These are phyloP conservation scores for Psidium guajava DNA, from an alignment of 345 rosid genomes.

Conservation along the genomic window DNA sequence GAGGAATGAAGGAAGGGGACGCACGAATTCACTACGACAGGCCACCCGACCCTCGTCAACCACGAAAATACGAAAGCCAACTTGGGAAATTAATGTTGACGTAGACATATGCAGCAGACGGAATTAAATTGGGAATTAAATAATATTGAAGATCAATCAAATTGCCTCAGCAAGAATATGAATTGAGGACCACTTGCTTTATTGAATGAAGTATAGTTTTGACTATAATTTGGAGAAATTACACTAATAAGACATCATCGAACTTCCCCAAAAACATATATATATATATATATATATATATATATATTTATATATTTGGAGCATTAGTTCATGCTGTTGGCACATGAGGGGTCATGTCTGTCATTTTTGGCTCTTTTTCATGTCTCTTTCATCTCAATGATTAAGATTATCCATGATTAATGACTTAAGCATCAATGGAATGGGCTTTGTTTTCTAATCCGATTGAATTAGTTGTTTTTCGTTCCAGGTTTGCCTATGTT, in stretches of 20 bases:
- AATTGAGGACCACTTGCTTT: not conserved
- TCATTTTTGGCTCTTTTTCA: not conserved
- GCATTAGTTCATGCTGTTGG: not conserved
- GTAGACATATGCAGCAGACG: not conserved
- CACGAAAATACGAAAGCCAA: not conserved
- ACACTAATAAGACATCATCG: not conserved
- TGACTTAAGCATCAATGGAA: not conserved
- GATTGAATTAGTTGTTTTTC: no score
- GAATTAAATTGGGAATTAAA: not conserved
- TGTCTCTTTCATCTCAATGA: not conserved
- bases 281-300: no score
- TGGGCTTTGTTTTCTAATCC: no score
- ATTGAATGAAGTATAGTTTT: not conserved
- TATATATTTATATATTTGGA: not conserved
- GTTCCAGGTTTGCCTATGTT: conserved; percentile 6
- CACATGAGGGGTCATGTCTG: not conserved
- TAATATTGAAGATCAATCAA: not conserved
- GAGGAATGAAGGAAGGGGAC: not conserved
- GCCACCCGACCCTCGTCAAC: not conserved
- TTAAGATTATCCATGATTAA: not conserved
- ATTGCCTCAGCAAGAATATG: not conserved
- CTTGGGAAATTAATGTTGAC: not conserved
- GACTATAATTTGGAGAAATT: not conserved
- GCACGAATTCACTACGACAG: not conserved
- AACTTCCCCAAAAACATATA: not conserved